Percentiles rank a stretch among this genome's conserved stretches.
Evolutionary conservation across 345 rosid genomes (phyloP).

Genomic region (Lepidium sativum): DNA sequence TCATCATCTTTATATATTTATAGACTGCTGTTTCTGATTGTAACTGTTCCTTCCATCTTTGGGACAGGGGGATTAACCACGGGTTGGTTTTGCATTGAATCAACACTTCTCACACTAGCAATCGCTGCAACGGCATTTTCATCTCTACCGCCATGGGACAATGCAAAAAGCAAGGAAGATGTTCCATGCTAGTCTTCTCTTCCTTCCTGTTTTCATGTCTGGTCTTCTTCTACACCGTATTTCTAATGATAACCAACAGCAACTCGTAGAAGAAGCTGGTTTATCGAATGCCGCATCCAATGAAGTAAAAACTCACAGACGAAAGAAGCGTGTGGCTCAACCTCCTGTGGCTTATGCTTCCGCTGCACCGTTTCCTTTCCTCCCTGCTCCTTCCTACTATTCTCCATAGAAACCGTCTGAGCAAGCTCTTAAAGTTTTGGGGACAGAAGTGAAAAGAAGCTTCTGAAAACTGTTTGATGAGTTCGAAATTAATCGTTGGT

Average conservation of each 20-base stretch:
- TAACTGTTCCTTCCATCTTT: not conserved
- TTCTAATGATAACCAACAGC: conserved; percentile 35
- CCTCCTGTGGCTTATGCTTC: conserved; percentile 87
- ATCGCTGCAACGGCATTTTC: conserved; percentile 74
- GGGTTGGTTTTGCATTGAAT: conserved; percentile 77
- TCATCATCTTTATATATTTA: not conserved
- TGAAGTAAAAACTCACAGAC: conserved; percentile 6
- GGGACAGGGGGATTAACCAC: conserved; percentile 74
- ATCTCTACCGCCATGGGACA: conserved; percentile 61
- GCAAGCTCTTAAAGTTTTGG: conserved; percentile 2
- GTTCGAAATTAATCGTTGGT: not conserved
- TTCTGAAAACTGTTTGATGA: not conserved
- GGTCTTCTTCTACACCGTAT: conserved; percentile 66
- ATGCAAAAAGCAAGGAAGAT: conserved; percentile 63
- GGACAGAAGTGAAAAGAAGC: not conserved
- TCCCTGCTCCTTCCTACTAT: conserved; percentile 65
- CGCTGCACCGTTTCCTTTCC: conserved; percentile 86
- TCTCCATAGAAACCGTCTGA: conserved; percentile 5
- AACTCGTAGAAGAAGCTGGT: conserved; percentile 16
- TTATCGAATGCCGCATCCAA: conserved; percentile 11
- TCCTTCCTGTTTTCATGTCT: conserved; percentile 86
- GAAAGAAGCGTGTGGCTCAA: conserved; percentile 20
- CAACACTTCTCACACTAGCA: conserved; percentile 60
- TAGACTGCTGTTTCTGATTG: not conserved
- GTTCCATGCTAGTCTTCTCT: conserved; percentile 81